Base-by-base conservation (phyloP, 1,139 yeast genomes). In the Suhomyces anneliseae region DNA sequence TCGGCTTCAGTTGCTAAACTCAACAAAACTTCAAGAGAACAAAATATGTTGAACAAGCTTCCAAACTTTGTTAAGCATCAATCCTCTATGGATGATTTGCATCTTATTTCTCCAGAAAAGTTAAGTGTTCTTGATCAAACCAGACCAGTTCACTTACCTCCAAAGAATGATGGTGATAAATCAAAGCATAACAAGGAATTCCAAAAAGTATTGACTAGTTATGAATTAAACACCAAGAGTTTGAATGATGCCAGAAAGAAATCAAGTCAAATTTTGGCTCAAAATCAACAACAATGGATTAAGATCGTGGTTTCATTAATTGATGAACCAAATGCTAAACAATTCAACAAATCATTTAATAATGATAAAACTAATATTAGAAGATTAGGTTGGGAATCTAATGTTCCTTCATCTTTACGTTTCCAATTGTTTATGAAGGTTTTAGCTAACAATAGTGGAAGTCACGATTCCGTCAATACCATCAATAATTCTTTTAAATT, bases 131-230 rank as follows among this genome's bases (percentile, higher is more conserved):
- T 74, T 24, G 79, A 75, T 55, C 79, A 73, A 55, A 66, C 77
- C 4, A 64, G 80, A 46, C 80, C 80, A 19, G 74, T 74, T 35
- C 69, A 75, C 52, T 60, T 75, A 36, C 80, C 80, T 15, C 80
- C 80, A 0, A 75, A 75, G 51, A 56, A 63, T 12, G 50, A 52
- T 3, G 49, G 50, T 29, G 80, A 75, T 51, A 71, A 66, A 40
- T 54, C 64, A 11, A 72, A 68, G 51, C 80, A 75, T 52, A 68
- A 69, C 49, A 66, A 62, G 41, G 77, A 75, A 55, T 62, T 74
- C 47, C 64, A 70, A 43, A 66, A 60, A 50, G 68, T 69, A 26
- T 51, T 74, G 34, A 60, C 61, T 37, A 68, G 59, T 48, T 64
- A 60, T 48, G 78, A 74, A 52, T 40, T 53, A 6, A 60, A 55